phyloP scores from a whole-genome alignment of 1,139 yeast genomes.

The Candida labiduridarum region DNA sequence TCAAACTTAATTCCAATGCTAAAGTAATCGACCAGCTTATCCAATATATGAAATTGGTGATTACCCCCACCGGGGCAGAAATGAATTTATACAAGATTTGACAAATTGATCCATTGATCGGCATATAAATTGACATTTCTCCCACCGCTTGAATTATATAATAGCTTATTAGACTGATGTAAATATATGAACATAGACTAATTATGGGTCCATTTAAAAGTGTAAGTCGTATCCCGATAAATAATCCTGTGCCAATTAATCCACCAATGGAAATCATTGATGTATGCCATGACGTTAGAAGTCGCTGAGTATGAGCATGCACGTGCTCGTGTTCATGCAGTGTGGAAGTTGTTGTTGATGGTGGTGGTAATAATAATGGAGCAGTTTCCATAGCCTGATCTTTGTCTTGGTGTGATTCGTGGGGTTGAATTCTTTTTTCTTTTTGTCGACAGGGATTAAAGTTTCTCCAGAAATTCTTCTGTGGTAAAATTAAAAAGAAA shows the following conservation, averaged over 20 bases:
- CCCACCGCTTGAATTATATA: slow-evolving; percentile 22
- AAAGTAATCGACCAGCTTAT: slow-evolving; percentile 29
- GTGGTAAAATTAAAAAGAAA: neutral
- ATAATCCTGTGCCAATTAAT: slow-evolving; percentile 32
- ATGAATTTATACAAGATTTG: slow-evolving; percentile 23
- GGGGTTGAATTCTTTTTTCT: neutral
- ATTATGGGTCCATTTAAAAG: slow-evolving; percentile 24
- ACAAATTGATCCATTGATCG: slow-evolving; percentile 25
- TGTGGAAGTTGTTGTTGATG: neutral
- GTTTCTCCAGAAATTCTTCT: neutral
- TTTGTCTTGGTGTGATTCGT: neutral
- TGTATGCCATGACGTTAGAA: slow-evolving; percentile 21
- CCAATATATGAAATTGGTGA: slow-evolving; percentile 29
- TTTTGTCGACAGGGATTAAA: neutral
- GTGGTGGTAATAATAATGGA: neutral
- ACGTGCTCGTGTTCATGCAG: neutral
- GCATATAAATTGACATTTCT: slow-evolving; percentile 24
- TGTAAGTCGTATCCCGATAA: slow-evolving; percentile 22
- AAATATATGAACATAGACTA: slow-evolving; percentile 21
- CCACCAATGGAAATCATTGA: slow-evolving; percentile 30
- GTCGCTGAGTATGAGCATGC: slow-evolving; percentile 17
- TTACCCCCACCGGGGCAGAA: slow-evolving; percentile 20
- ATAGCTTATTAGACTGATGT: slow-evolving; percentile 21
- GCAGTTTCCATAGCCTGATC: neutral
- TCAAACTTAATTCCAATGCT: slow-evolving; percentile 26